Evolutionary conservation across 2,329 filamentous ascomycete genomes (phyloP).

Genomic region (Aulographum hederae): DNA sequence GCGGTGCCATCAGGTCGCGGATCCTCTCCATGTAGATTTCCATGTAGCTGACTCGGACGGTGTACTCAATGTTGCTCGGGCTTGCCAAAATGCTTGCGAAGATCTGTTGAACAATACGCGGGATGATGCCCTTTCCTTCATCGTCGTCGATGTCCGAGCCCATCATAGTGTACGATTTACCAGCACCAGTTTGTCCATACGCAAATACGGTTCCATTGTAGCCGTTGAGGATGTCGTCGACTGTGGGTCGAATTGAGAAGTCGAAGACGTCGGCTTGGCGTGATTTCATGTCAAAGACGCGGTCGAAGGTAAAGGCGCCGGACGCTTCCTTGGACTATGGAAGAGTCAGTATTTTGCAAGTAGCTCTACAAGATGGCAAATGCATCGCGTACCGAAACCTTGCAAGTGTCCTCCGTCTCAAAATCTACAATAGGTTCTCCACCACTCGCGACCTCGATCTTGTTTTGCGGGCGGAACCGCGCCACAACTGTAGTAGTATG

Average conservation of each 20-base stretch:
- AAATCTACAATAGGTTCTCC: constrained; percentile 86
- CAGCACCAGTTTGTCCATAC: constrained; percentile 93
- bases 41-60: constrained; percentile 97
- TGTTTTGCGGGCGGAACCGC: constrained; percentile 94
- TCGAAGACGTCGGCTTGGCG: constrained; percentile 90
- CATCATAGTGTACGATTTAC: constrained; percentile 99
- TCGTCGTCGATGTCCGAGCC: constrained; percentile 85
- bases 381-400: constrained; percentile 47
- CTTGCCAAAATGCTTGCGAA: constrained; percentile 88
- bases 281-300: constrained; percentile 88
- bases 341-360: constrained; percentile 7
- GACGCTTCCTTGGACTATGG: constrained; percentile 61
- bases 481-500: constrained; percentile 64
- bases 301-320: constrained; percentile 81
- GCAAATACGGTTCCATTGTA: constrained; percentile 99
- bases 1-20: constrained; percentile 75
- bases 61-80: constrained; percentile 89
- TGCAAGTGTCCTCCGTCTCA: constrained; percentile 74
- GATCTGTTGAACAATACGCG: constrained; percentile 92
- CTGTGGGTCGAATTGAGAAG: constrained; percentile 88
- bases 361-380: not conserved
- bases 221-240: constrained; percentile 95
- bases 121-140: constrained; percentile 79
- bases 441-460: constrained; percentile 73
- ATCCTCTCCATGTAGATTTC: constrained; percentile 99